Percentiles rank a stretch among this genome's conserved stretches.
These are phyloP conservation scores for Pseudonitzschia pungens DNA, from an alignment of 108 stramenopile species.

Conservation along the genomic window DNA sequence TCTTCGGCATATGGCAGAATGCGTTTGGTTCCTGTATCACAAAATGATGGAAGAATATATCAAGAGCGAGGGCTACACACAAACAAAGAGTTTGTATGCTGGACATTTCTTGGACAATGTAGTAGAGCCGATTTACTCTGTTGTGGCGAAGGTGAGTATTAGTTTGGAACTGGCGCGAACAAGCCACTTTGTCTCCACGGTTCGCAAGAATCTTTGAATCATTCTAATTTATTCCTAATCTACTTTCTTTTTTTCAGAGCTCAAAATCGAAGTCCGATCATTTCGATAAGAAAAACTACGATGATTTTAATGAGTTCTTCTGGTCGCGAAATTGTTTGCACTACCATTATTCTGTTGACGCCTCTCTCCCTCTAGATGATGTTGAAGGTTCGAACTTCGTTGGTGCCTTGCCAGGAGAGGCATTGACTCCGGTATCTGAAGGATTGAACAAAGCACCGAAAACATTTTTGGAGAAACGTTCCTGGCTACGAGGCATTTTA, in stretches of 20 bases:
- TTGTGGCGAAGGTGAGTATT: conserved; percentile 67
- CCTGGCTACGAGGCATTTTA: conserved; percentile 90
- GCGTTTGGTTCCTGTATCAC: conserved; percentile 97
- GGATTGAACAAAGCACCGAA: conserved; percentile 83
- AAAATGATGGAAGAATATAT: conserved; percentile 95
- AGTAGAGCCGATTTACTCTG: conserved; percentile 88
- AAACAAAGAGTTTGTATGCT: conserved; percentile 89
- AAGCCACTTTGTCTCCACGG: too few relatives aligned
- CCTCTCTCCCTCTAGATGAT: conserved; percentile 32
- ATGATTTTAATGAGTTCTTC: conserved; percentile 99
- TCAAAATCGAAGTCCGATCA: conserved; percentile 86
- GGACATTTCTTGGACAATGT: conserved; percentile 95
- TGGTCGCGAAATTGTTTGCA: conserved; percentile 93
- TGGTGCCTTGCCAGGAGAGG: conserved; percentile 61
- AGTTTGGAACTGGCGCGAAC: neutral
- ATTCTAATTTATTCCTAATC: too few relatives aligned
- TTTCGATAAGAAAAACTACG: conserved; percentile 90
- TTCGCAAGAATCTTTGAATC: too few relatives aligned
- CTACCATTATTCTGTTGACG: conserved; percentile 72
- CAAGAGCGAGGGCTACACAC: conserved; percentile 56
- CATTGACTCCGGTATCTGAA: conserved; percentile 63
- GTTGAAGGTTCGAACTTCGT: conserved; percentile 41
- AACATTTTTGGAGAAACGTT: conserved; percentile 96
- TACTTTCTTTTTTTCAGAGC: conserved; percentile 47
- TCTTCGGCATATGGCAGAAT: conserved; percentile 97